Base-by-base conservation (phyloP, 2,329 filamentous ascomycete species). In the Lachnellula arida region DNA sequence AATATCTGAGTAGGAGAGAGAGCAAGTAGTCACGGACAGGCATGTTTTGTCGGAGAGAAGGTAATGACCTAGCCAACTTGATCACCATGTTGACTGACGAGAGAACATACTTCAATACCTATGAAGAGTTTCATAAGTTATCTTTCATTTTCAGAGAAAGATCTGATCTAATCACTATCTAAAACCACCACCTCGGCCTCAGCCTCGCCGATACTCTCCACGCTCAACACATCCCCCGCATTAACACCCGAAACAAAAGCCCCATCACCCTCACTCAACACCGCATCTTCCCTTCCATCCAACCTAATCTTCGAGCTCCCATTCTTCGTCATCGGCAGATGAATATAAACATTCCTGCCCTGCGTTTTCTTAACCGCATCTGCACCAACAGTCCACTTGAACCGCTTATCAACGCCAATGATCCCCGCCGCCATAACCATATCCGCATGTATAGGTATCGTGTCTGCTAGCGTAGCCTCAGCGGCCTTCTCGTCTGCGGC, bases 391-490 rank as follows among this genome's bases (percentile, higher is more conserved):
- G 78, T 82, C 81, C 91, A 94, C 64, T 81, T 79, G 57, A 93
- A 92, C 43, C 73, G 79, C 67, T 78, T 78, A 28, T 80, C 78
- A 0, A 88, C 84, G 7, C 77, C 79, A 54, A 95, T 81, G 54
- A 95, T 84, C 6, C 85, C 86, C 0, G 90, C 90, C 37, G 82
- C 84, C 89, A 95, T 94, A 58, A 87, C 84, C 50, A 95, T 80
- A 73, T 96, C 90, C 11, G 90, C 87, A 69, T 95, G 88, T 54
- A 95, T 86, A 7, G 89, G 88, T 60, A 96, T 95, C 0, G 86
- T 87, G n/a, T 76, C 80, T 1, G 79, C 74, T 19, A 88, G 74
- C 2, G 73, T 73, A 0, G 88, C 84, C 59, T 83, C 78, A 1
- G 82, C 86, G 6, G 77, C 81, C 60, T 78, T 78, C 67, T 93